Conservation (phyloP, 75 land plant species). For the Picea glauca region DNA sequence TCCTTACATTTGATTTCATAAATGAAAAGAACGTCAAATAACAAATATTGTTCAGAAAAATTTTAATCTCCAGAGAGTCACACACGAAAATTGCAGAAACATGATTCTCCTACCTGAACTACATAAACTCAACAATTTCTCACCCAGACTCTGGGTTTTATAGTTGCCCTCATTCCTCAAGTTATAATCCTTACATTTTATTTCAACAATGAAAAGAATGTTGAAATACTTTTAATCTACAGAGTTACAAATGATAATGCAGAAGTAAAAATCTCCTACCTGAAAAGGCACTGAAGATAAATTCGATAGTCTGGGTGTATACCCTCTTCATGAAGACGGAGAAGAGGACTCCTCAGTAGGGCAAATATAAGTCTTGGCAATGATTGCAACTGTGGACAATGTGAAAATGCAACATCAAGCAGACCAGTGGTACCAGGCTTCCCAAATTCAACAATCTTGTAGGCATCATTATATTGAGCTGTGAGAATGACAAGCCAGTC, state of each 20-base stretch:
- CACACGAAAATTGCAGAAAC: too few relatives aligned
- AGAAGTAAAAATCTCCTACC: slow-evolving; percentile 38
- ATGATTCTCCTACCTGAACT: background rate
- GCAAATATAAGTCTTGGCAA: slow-evolving; percentile 94
- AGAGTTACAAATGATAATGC: too few relatives aligned
- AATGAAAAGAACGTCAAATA: background rate
- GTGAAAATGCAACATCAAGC: slow-evolving; percentile 79
- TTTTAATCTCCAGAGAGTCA: too few relatives aligned
- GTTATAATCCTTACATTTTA: background rate
- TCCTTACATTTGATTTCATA: background rate
- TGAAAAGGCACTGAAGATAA: slow-evolving; percentile 95
- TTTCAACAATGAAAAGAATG: background rate
- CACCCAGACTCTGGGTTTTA: background rate
- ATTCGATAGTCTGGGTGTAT: slow-evolving; percentile 96
- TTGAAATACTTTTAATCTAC: background rate
- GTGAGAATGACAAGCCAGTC: slow-evolving; percentile 98
- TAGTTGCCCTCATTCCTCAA: background rate
- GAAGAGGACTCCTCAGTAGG: slow-evolving; percentile 82
- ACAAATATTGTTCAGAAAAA: background rate
- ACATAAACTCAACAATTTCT: background rate
- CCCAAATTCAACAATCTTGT: slow-evolving; percentile 53
- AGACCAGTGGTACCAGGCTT: slow-evolving; percentile 42
- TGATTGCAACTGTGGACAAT: slow-evolving; percentile 79
- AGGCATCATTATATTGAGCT: slow-evolving; percentile 92
- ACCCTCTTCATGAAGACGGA: slow-evolving; percentile 94